Evolutionary conservation across 2,329 filamentous ascomycete species (phyloP), one percentile per base, ranked within the genome.

Genomic region (Colletotrichum simmondsii): DNA sequence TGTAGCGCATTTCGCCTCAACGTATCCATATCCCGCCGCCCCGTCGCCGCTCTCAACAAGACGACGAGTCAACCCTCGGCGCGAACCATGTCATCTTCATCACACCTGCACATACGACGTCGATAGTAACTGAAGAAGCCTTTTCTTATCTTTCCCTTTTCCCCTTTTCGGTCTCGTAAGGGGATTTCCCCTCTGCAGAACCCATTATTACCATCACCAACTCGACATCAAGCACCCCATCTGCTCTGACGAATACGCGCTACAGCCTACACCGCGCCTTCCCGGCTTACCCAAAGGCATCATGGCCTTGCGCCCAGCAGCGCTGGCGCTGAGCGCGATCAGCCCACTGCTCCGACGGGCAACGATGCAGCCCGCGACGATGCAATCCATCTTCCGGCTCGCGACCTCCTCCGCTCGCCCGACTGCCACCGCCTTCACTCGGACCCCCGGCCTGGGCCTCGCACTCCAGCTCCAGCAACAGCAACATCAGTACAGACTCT

Each of bases 401-500:
- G 68, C 60, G 28, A 53, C 74, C 14, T 37, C 65, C 16, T 58
- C 62, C 62, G 62, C 24, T 58, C 30, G 22, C 37, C 57, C 49
- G 63, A 53, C 26, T 65, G 53, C 46, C 49, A 22, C 65, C 30
- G 59, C 14, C 35, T 54, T 59, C 37, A 35, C 60, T 26, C 53
- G 28, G 42, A 61, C 72, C 49, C 68, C 75, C 59, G 77, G 75
- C 52, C 62, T 79, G 35, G 69, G 69, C n/a, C 69, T 71, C 28
- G 58, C 77, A 74, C 42, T 75, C 70, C 46, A 56, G 22, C 66
- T 64, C 3, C 70, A 62, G 49, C 68, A 37, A 30, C 70, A 69
- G 11, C 70, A 67, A 57, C 63, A 52, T 26, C 80, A 82, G 72
- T 75, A 79, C 78, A 79, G 83, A 74, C 74, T 74, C 57, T 87